Evolutionary conservation across 1,139 yeast genomes (phyloP).

Genomic region (Candida sanyaensis): DNA sequence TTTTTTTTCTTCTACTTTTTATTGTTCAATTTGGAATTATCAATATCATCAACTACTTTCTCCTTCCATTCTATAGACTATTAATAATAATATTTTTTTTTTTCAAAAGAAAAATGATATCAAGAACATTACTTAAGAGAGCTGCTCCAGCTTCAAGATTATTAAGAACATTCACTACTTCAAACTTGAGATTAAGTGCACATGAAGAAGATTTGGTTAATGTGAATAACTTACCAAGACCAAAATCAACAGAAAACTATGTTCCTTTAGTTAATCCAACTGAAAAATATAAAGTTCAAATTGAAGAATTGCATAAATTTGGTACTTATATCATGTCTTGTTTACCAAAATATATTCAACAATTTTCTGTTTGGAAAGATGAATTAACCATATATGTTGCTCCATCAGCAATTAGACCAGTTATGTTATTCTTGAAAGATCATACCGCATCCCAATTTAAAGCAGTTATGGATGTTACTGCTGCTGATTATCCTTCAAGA

Average conservation of each 20-base stretch:
- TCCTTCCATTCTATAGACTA: background rate
- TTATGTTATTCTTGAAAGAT: conserved; percentile 67
- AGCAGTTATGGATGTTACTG: conserved; percentile 78
- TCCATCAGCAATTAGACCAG: conserved; percentile 74
- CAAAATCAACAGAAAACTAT: conserved; percentile 30
- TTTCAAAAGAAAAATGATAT: conserved; percentile 2
- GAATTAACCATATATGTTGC: conserved; percentile 78
- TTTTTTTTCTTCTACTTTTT: background rate
- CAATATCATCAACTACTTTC: background rate
- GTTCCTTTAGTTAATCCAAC: conserved; percentile 78
- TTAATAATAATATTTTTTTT: too few relatives aligned
- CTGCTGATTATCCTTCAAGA: conserved; percentile 85
- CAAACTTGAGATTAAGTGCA: conserved; percentile 13
- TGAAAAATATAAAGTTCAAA: conserved; percentile 67
- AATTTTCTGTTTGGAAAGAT: conserved; percentile 89
- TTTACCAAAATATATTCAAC: conserved; percentile 80
- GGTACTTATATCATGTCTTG: conserved; percentile 80
- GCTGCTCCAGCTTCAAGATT: conserved; percentile 4
- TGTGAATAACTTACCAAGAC: conserved; percentile 43
- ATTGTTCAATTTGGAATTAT: background rate
- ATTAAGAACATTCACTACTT: conserved; percentile 13
- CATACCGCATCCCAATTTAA: conserved; percentile 85
- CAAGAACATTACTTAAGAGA: conserved; percentile 7
- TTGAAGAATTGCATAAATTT: conserved; percentile 78
- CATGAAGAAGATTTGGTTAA: conserved; percentile 36